A percentile compares a stretch with the other conserved stretches of the same genome.
Evolutionary conservation across 768 basidiomycete species (phyloP).

Genomic region (Psilocybe sp.): DNA sequence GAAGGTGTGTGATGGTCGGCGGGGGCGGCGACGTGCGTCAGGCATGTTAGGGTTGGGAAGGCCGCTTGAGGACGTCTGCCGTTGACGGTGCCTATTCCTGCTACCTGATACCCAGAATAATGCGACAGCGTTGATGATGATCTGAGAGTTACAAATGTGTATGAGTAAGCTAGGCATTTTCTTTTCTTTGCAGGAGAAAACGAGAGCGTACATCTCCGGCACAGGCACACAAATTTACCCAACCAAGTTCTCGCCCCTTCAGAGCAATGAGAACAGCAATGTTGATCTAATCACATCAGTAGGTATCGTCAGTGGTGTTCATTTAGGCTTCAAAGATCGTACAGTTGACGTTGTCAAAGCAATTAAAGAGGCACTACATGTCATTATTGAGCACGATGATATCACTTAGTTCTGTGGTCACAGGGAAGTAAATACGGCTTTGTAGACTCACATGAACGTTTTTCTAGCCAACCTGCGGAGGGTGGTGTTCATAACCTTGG

Average conservation of each 20-base stretch:
- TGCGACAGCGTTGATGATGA: slow-evolving; percentile 43
- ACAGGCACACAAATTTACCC: slow-evolving; percentile 45
- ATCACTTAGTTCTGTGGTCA: not conserved
- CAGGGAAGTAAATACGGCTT: too few species aligned
- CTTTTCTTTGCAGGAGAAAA: not conserved
- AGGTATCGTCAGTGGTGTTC: not conserved
- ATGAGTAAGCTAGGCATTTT: too few species aligned
- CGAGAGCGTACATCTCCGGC: slow-evolving; percentile 25
- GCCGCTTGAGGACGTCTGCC: too few species aligned
- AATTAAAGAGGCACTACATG: slow-evolving; percentile 44
- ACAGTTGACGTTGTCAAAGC: slow-evolving; percentile 49
- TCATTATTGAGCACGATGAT: not conserved
- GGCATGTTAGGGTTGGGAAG: too few species aligned
- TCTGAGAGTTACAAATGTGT: slow-evolving; percentile 23
- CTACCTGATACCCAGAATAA: slow-evolving; percentile 42
- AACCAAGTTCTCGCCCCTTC: slow-evolving; percentile 44
- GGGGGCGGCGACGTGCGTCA: too few species aligned
- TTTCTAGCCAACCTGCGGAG: slow-evolving; percentile 37
- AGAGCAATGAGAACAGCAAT: slow-evolving; percentile 42
- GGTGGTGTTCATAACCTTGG: slow-evolving; percentile 26
- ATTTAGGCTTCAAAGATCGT: slow-evolving; percentile 1
- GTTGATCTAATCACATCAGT: slow-evolving; percentile 29
- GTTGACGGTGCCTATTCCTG: slow-evolving; percentile 4
- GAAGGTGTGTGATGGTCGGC: too few species aligned
- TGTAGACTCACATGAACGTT: slow-evolving; percentile 35